phyloP scores from a whole-genome alignment of 2,329 filamentous ascomycete genomes.

The Cytospora chrysosperma region DNA sequence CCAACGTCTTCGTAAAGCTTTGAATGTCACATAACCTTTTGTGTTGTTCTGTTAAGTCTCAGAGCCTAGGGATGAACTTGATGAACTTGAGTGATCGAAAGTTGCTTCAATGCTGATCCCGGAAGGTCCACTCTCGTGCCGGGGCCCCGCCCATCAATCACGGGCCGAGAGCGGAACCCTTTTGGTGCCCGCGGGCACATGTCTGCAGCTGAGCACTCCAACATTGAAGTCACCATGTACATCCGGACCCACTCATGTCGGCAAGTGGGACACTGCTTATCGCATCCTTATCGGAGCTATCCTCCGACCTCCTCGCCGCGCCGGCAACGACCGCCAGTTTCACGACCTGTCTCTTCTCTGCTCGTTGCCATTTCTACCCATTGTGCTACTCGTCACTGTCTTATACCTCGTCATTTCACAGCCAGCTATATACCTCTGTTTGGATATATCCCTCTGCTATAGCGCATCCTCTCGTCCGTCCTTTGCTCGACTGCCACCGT shows the following conservation, averaged over 20 bases:
- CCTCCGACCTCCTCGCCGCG: slow-evolving; percentile 3
- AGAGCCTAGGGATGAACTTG: too few relatives aligned
- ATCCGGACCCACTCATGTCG: background rate
- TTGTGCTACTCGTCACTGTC: slow-evolving; percentile 22
- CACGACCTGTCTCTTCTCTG: background rate
- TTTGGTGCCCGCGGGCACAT: background rate
- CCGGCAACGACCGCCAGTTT: slow-evolving; percentile 13
- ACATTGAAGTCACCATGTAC: too few relatives aligned
- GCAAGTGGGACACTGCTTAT: slow-evolving; percentile 12
- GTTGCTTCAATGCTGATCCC: too few relatives aligned
- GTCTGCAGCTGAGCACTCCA: too few relatives aligned
- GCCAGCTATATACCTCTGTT: background rate
- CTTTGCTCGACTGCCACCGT: background rate
- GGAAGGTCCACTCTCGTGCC: background rate
- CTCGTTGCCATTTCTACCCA: slow-evolving; percentile 30
- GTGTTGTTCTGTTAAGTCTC: too few relatives aligned
- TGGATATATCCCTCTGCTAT: background rate
- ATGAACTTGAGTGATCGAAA: too few relatives aligned
- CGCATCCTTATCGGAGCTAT: slow-evolving; percentile 16
- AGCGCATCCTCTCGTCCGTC: background rate
- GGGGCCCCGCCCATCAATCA: background rate
- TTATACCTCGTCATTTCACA: background rate
- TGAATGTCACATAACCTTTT: too few relatives aligned
- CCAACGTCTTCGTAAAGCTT: too few relatives aligned
- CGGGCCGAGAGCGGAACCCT: background rate